A percentile compares a stretch with the other conserved stretches of the same genome.
Evolutionary conservation across 148 eudicot species (phyloP).

Genomic region (Diospyros lotus): DNA sequence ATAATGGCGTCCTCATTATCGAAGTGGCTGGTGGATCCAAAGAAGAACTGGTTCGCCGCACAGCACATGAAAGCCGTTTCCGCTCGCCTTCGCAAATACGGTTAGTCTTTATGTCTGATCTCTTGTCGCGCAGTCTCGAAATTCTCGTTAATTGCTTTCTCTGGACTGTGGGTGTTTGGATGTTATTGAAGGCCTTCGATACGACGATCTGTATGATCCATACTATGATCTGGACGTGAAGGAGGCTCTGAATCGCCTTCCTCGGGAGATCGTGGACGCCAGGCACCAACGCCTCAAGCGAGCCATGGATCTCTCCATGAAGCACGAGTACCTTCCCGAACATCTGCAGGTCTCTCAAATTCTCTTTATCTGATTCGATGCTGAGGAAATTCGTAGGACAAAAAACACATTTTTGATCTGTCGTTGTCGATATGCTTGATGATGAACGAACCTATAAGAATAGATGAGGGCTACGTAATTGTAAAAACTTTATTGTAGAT

Average conservation of each 20-base stretch:
- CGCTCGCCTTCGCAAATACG: conserved; percentile 68
- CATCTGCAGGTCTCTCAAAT: conserved; percentile 63
- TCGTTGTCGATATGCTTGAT: conserved; percentile 3
- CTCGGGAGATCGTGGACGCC: conserved; percentile 84
- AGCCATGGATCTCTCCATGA: conserved; percentile 93
- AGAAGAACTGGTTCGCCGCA: conserved; percentile 68
- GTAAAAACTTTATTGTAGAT: neutral
- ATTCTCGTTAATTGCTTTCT: neutral
- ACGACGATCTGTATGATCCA: conserved; percentile 78
- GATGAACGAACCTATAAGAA: neutral
- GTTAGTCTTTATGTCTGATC: conserved; percentile 17
- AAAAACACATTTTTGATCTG: too few relatives aligned
- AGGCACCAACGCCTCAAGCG: conserved; percentile 91
- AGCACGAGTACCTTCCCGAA: conserved; percentile 77
- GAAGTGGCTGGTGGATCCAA: conserved; percentile 63
- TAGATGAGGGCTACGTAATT: neutral
- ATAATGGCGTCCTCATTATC: conserved; percentile 46
- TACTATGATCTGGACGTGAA: conserved; percentile 67
- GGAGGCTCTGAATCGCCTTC: conserved; percentile 82
- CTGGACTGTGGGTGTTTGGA: neutral
- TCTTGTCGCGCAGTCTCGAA: neutral
- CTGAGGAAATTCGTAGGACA: too few relatives aligned
- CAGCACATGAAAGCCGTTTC: conserved; percentile 66
- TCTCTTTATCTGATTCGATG: neutral
- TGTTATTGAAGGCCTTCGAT: conserved; percentile 52